phyloP scores from a whole-genome alignment of 75 land plant genomes.

The Selaginella moellendorffii region DNA sequence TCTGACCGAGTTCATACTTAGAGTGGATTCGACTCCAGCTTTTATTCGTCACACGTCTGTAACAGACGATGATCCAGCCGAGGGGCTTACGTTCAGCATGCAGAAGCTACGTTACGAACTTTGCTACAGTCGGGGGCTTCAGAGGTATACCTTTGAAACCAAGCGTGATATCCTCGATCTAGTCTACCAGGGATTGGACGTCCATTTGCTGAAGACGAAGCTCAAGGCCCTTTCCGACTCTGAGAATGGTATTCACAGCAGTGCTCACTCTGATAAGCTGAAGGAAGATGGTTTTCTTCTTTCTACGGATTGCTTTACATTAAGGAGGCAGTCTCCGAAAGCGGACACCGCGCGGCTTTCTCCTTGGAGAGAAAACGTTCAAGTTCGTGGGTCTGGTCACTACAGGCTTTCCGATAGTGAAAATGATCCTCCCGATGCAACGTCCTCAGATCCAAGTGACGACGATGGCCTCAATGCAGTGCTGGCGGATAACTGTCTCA shows the following conservation, averaged over 20 bases:
- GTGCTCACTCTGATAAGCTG: constrained; percentile 9
- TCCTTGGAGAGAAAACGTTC: constrained; percentile 76
- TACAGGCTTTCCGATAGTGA: too few species aligned
- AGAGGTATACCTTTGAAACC: constrained; percentile 64
- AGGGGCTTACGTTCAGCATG: constrained; percentile 72
- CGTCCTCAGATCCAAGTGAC: constrained; percentile 77
- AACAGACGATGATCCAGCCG: constrained; percentile 85
- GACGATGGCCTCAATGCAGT: constrained; percentile 95
- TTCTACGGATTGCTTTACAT: constrained; percentile 83
- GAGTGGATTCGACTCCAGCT: constrained; percentile 69
- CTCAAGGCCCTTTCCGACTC: constrained; percentile 10
- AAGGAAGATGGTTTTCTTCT: constrained; percentile 79
- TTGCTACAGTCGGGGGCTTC: constrained; percentile 69
- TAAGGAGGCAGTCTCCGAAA: constrained; percentile 95
- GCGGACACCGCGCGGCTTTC: constrained; percentile 73
- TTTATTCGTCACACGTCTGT: constrained; percentile 63
- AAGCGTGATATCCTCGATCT: constrained; percentile 79
- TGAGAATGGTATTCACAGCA: not conserved
- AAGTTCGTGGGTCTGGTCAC: not conserved
- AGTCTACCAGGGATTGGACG: constrained; percentile 89
- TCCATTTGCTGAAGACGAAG: constrained; percentile 59
- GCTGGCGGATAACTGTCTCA: constrained; percentile 89
- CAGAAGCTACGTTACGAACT: constrained; percentile 77
- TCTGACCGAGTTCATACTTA: constrained; percentile 84
- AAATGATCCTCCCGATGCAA: too few species aligned